Base-by-base conservation (phyloP, 768 basidiomycete genomes). In the Podaxis rugospora region DNA sequence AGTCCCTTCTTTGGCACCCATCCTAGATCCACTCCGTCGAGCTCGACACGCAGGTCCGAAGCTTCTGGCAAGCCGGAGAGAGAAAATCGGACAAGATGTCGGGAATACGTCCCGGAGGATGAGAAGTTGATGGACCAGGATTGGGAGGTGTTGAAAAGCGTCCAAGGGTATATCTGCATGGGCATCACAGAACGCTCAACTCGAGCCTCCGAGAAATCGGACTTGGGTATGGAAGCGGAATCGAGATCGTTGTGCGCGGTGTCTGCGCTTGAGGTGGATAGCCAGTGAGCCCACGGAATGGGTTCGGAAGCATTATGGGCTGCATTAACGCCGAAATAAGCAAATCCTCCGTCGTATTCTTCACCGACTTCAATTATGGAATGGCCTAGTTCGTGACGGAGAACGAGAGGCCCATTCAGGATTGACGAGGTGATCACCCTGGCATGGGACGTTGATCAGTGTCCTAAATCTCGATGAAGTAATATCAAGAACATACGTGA, bases 301-400 rank as follows among this genome's bases (percentile, higher is more conserved):
- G 77, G 71, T 27, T 74, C 57, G 9, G 71, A 70, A 35, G 73
- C 65, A 63, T 84, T 70, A 49, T 80, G 73, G 27, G 78, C 77
- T 3, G 88, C 81, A 66, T 93, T 90, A 37, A 80, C 77, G 14
- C 90, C 90, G 65, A 80, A 89, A 70, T 92, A 93, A 2, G 77
- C 86, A 62, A 72, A 84, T 3, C 89, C 90, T 11, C 90, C 90
- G 64, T 92, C 91, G 67, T 93, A 92, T 73, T 92, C 90, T 72
- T 92, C 91, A 3, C 91, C 91, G 18, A 90, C 86, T 5, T 83
- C 75, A 65, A 92, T 89, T 51, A 92, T 83, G 23, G 88, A 90
- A 72, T 93, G 90, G 0, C 90, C 90, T 1, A 92, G 82, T 70
- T 92, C 90, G 66, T 91, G 90, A 5, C 89, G 82, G 32, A 92